These are phyloP conservation scores for Ogataea parapolymorpha DNA, from an alignment of 805 yeast genomes.

Conservation along the genomic window DNA sequence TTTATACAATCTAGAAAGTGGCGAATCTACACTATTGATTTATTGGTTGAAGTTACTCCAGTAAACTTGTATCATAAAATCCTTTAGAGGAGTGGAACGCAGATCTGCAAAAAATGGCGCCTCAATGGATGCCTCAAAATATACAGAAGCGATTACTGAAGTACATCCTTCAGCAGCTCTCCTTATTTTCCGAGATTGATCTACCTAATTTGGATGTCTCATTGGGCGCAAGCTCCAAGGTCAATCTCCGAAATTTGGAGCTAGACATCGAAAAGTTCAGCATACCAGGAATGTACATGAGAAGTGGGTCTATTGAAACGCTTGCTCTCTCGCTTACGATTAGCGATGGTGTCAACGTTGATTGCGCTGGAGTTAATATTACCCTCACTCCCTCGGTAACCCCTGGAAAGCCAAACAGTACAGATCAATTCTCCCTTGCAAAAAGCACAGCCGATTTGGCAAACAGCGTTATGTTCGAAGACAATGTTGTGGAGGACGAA, in stretches of 20 bases:
- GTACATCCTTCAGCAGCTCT: conserved; percentile 75
- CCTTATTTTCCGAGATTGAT: conserved; percentile 73
- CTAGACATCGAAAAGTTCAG: conserved; percentile 69
- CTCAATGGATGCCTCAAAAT: conserved; percentile 77
- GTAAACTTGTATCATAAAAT: background rate
- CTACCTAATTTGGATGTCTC: conserved; percentile 80
- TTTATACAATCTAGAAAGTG: conserved; percentile 3
- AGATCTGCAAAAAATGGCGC: conserved; percentile 23
- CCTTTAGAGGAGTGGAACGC: background rate
- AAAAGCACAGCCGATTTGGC: conserved; percentile 77
- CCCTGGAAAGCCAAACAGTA: conserved; percentile 26
- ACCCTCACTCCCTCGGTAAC: conserved; percentile 37
- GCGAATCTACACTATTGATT: background rate
- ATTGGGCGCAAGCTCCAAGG: conserved; percentile 51
- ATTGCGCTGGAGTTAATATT: conserved; percentile 53
- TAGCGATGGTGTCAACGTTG: conserved; percentile 66
- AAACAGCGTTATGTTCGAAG: conserved; percentile 49
- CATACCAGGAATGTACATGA: conserved; percentile 59
- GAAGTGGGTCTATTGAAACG: conserved; percentile 57
- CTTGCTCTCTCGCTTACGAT: conserved; percentile 60
- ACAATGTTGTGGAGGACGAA: conserved; percentile 34
- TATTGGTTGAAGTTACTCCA: too few relatives aligned
- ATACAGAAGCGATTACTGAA: conserved; percentile 77
- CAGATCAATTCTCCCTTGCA: conserved; percentile 48
- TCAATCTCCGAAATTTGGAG: conserved; percentile 56